These are phyloP conservation scores for Lepidium campestre DNA, from an alignment of 441 rosid genomes.

Conservation along the genomic window DNA sequence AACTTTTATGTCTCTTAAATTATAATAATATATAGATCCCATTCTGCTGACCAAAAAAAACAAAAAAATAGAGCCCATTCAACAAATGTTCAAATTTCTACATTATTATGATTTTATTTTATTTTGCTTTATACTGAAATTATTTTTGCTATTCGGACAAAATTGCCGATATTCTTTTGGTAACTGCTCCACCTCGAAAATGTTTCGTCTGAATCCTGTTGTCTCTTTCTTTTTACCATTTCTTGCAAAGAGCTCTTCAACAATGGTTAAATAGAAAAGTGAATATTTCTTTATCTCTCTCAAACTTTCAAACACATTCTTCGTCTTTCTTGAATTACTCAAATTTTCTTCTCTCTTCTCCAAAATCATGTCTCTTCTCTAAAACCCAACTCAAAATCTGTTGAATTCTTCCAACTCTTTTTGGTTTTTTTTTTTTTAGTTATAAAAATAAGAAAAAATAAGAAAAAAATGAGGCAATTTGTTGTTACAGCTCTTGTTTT, in stretches of 20 bases:
- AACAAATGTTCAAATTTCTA: too few relatives aligned
- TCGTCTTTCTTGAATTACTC: not conserved
- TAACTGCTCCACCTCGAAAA: constrained; percentile 30
- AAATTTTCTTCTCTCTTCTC: not conserved
- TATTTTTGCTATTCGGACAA: not conserved
- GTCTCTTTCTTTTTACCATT: constrained; percentile 26
- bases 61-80: too few relatives aligned
- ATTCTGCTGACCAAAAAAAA: too few relatives aligned
- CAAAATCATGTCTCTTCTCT: not conserved
- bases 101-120: not conserved
- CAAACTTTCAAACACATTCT: constrained; percentile 20
- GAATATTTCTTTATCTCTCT: constrained; percentile 4
- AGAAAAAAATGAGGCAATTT: constrained; percentile 37
- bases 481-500: constrained; percentile 34
- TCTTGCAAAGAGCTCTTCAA: constrained; percentile 13
- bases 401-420: constrained; percentile 20
- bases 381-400: not conserved
- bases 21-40: too few relatives aligned
- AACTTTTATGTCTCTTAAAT: not conserved
- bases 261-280: constrained; percentile 14
- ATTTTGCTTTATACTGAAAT: not conserved
- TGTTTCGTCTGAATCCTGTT: constrained; percentile 15
- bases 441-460: not conserved
- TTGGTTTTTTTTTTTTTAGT: not conserved
- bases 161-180: not conserved